Conservation (phyloP, 2,329 filamentous ascomycete species). For the Neophaeococcomyces mojaviensis region DNA sequence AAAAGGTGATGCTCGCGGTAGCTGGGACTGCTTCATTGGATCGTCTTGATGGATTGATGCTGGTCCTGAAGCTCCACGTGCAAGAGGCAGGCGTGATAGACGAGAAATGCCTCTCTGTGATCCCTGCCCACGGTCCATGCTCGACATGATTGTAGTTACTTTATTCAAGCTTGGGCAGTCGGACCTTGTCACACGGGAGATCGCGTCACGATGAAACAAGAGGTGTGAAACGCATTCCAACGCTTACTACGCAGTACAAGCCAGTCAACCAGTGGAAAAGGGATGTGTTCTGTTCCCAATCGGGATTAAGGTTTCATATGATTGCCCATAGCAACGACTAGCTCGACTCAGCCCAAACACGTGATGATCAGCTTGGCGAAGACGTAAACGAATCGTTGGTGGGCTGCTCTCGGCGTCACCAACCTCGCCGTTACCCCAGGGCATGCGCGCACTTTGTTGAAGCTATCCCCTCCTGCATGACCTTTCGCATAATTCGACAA, state of each 20-base stretch:
- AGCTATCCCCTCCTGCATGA: too few species aligned
- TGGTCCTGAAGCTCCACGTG: conserved; percentile 14
- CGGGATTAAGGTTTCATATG: not conserved
- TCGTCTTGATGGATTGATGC: conserved; percentile 15
- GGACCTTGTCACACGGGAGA: not conserved
- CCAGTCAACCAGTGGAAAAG: not conserved
- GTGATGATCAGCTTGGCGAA: too few species aligned
- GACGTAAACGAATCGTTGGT: not conserved
- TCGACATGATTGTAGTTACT: conserved; percentile 7
- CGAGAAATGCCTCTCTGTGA: conserved; percentile 15
- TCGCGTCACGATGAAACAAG: not conserved
- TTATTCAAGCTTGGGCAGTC: not conserved
- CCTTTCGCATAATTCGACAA: too few species aligned
- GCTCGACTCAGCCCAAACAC: not conserved
- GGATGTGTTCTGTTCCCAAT: conserved; percentile 4
- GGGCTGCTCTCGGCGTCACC: not conserved
- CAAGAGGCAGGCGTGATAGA: conserved; percentile 20
- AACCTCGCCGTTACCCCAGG: conserved; percentile 1
- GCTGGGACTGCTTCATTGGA: conserved; percentile 1
- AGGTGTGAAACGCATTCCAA: too few species aligned
- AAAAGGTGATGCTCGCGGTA: conserved; percentile 4
- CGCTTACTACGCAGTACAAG: too few species aligned
- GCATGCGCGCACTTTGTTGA: too few species aligned
- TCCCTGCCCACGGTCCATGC: conserved; percentile 4
- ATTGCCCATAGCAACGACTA: not conserved